Conservation (phyloP, 2,329 filamentous ascomycete genomes). For the Coniochaeta hoffmannii region DNA sequence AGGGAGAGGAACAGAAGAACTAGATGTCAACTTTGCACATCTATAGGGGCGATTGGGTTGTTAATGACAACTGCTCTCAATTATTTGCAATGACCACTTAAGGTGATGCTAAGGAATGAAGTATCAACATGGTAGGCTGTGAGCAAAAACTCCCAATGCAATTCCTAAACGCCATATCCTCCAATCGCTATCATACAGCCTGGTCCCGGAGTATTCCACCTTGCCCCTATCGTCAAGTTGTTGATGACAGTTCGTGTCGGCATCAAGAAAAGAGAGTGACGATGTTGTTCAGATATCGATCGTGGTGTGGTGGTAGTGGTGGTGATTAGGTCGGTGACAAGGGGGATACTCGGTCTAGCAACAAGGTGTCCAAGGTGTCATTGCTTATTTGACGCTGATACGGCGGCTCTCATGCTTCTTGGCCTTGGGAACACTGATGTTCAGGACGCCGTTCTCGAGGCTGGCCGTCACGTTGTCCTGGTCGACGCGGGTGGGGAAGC, state of each 20-base stretch:
- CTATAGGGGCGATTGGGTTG: not conserved
- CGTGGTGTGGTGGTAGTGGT: not conserved
- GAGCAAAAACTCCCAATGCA: too few species aligned
- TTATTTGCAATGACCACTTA: not conserved
- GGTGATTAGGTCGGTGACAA: not conserved
- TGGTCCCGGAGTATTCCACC: too few species aligned
- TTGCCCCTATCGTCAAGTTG: too few species aligned
- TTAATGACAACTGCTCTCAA: not conserved
- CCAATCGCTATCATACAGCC: not conserved
- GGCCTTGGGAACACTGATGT: constrained; percentile 58
- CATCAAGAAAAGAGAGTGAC: too few species aligned
- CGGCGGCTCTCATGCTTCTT: constrained; percentile 49
- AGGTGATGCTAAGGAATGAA: not conserved
- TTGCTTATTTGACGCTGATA: constrained; percentile 42
- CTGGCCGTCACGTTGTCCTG: constrained; percentile 52
- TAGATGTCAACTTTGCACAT: not conserved
- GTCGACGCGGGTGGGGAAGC: constrained; percentile 58
- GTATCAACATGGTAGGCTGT: too few species aligned
- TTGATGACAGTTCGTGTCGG: too few species aligned
- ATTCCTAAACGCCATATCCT: not conserved
- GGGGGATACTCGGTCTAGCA: too few species aligned
- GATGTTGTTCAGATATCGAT: not conserved
- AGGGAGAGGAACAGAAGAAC: too few species aligned
- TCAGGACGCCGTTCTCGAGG: constrained; percentile 60
- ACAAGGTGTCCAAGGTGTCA: not conserved